Percentiles rank a stretch among this genome's conserved stretches.
These are phyloP conservation scores for Fonsecaea pugnacius DNA, from an alignment of 2,329 filamentous ascomycete genomes.

Conservation along the genomic window DNA sequence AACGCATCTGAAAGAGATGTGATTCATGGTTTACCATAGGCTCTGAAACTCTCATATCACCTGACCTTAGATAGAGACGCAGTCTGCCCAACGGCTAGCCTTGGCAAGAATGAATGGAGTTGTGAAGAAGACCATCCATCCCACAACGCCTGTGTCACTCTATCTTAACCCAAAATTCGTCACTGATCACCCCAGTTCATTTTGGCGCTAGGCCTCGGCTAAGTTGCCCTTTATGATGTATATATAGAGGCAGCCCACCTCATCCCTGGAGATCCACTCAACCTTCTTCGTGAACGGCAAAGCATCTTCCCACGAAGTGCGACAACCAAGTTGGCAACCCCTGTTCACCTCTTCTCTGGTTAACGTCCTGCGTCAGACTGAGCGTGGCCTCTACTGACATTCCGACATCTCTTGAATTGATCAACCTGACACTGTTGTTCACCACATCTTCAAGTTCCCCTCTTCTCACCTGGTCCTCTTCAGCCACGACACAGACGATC, in stretches of 20 bases:
- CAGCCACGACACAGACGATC: slow-evolving; percentile 7
- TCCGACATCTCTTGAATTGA: background rate
- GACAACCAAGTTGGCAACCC: background rate
- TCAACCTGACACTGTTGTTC: background rate
- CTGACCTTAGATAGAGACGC: slow-evolving; percentile 24
- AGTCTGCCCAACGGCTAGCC: background rate
- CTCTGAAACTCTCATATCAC: slow-evolving; percentile 2
- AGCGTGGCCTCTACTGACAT: background rate
- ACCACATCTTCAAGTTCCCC: background rate
- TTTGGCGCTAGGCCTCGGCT: background rate
- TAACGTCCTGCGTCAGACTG: background rate
- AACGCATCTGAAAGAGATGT: slow-evolving; percentile 9
- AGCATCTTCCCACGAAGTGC: background rate
- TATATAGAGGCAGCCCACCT: background rate
- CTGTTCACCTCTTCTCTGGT: background rate
- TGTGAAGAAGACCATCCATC: background rate
- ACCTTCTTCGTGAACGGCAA: background rate
- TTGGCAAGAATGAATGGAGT: slow-evolving; percentile 13
- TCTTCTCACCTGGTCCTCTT: background rate
- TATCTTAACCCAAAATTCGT: background rate
- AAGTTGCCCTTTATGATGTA: background rate
- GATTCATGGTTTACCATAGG: background rate
- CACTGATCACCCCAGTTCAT: background rate
- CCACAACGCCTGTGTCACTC: background rate
- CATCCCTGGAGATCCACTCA: background rate